phyloP scores from a whole-genome alignment of 768 basidiomycete species.

The Auriculariales sp. region DNA sequence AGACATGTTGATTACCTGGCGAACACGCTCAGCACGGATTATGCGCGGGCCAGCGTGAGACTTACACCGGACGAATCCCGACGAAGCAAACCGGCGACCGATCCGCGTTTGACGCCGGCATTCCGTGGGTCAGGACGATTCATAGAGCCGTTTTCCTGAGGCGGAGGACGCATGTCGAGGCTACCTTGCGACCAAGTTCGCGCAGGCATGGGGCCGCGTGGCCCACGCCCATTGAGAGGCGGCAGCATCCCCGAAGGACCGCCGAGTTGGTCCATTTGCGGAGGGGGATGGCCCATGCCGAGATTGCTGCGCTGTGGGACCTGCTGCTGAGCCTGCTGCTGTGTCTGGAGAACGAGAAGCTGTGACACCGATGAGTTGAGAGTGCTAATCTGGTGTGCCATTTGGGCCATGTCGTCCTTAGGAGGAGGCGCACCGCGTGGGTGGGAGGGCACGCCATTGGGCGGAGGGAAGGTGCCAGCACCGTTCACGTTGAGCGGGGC shows the following conservation, averaged over 20 bases:
- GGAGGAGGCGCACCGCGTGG: slow-evolving; percentile 53
- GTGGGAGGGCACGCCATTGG: slow-evolving; percentile 40
- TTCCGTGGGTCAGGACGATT: slow-evolving; percentile 24
- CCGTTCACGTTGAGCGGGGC: slow-evolving; percentile 14
- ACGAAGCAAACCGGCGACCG: slow-evolving; percentile 50
- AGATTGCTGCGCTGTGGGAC: slow-evolving; percentile 8
- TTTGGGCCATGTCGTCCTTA: slow-evolving; percentile 56
- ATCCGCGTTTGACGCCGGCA: slow-evolving; percentile 51
- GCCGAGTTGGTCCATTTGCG: slow-evolving; percentile 13
- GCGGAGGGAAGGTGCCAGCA: slow-evolving; percentile 15
- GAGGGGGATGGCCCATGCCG: slow-evolving; percentile 17
- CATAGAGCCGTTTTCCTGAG: slow-evolving; percentile 21
- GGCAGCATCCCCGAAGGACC: slow-evolving; percentile 5
- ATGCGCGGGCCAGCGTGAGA: slow-evolving; percentile 9
- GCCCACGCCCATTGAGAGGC: neutral
- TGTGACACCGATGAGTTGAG: slow-evolving; percentile 78
- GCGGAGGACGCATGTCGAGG: slow-evolving; percentile 42
- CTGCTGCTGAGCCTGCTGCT: slow-evolving; percentile 25
- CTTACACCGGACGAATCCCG: slow-evolving; percentile 65
- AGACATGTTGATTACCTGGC: slow-evolving; percentile 40
- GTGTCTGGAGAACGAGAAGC: slow-evolving; percentile 66
- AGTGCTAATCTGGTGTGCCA: slow-evolving; percentile 65
- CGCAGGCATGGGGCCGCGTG: no score
- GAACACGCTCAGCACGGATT: slow-evolving; percentile 7
- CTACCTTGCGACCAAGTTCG: slow-evolving; percentile 79